Evolutionary conservation across 2,329 filamentous ascomycete genomes (phyloP).

Genomic region (Blastomyces emzantsi): DNA sequence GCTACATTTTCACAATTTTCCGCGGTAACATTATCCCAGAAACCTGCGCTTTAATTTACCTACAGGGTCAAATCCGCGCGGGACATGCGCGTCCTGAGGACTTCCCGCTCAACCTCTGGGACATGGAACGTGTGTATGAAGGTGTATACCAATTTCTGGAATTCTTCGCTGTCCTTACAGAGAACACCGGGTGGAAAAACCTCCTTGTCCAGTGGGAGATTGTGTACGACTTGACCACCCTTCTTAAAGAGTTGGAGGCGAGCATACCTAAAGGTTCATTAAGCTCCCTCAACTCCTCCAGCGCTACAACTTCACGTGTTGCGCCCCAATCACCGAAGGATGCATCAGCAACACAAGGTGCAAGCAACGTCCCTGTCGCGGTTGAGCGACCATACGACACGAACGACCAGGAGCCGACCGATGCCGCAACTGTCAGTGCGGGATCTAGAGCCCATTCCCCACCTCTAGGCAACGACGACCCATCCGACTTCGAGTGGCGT

Average conservation of each 20-base stretch:
- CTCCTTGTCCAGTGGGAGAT: conserved; percentile 89
- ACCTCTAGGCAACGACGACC: conserved; percentile 48
- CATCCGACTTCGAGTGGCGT: conserved; percentile 59
- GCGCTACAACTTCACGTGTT: conserved; percentile 19
- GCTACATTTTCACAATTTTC: conserved; percentile 90
- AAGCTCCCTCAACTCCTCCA: conserved; percentile 24
- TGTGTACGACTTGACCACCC: conserved; percentile 75
- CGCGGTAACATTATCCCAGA: conserved; percentile 87
- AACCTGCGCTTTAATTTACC: conserved; percentile 85
- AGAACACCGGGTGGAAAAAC: conserved; percentile 71
- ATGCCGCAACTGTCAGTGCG: conserved; percentile 31
- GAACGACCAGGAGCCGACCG: conserved; percentile 32
- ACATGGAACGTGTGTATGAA: conserved; percentile 95
- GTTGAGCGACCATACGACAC: conserved; percentile 60
- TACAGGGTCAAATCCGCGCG: conserved; percentile 81
- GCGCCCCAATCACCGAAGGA: conserved; percentile 25
- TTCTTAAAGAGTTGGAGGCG: conserved; percentile 78
- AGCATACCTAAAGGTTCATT: conserved; percentile 77
- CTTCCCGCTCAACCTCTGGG: conserved; percentile 92
- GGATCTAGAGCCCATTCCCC: conserved; percentile 40
- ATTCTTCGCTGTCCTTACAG: conserved; percentile 81
- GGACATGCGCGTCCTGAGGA: conserved; percentile 68
- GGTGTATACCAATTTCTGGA: conserved; percentile 90
- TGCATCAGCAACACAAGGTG: conserved; percentile 22
- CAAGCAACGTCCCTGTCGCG: conserved; percentile 33